Conservation (phyloP, 1,139 yeast genomes). For the Hyphopichia fennica region DNA sequence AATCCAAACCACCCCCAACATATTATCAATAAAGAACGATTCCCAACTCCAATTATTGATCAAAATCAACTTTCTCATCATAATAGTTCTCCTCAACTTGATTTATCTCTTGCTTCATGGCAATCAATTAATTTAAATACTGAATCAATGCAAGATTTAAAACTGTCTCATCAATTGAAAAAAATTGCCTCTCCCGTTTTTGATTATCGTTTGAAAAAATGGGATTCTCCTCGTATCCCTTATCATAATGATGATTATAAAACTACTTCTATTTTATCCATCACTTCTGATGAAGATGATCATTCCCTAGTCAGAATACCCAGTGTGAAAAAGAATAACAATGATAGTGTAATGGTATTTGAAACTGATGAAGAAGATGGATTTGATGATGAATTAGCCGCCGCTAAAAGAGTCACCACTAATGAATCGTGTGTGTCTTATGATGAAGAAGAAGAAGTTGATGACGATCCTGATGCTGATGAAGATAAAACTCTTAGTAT, state of each 20-base stretch:
- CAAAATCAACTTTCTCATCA: slow-evolving; percentile 2
- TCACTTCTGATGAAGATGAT: slow-evolving; percentile 26
- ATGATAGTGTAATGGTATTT: slow-evolving; percentile 33
- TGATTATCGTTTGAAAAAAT: neutral
- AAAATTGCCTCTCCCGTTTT: neutral
- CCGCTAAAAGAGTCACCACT: neutral
- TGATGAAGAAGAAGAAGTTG: slow-evolving; percentile 14
- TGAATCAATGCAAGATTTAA: slow-evolving; percentile 2
- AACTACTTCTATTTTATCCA: slow-evolving; percentile 21
- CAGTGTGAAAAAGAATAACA: slow-evolving; percentile 7
- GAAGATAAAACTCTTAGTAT: slow-evolving; percentile 8
- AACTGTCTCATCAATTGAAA: neutral
- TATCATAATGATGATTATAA: neutral
- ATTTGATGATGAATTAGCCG: slow-evolving; percentile 9
- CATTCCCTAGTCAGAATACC: slow-evolving; percentile 15
- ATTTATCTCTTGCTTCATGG: slow-evolving; percentile 3
- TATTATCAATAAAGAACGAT: slow-evolving; percentile 17
- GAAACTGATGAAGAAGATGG: slow-evolving; percentile 45
- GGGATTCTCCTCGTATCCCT: too few relatives aligned
- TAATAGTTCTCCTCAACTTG: neutral
- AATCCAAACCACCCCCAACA: slow-evolving; percentile 7
- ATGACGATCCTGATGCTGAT: slow-evolving; percentile 8
- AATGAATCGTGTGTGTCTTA: slow-evolving; percentile 3
- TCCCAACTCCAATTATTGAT: slow-evolving; percentile 6
- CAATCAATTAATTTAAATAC: slow-evolving; percentile 3